A percentile compares a stretch with the other conserved stretches of the same genome.
phyloP scores from a whole-genome alignment of 805 yeast genomes.

The Middelhovenomyces tepae region DNA sequence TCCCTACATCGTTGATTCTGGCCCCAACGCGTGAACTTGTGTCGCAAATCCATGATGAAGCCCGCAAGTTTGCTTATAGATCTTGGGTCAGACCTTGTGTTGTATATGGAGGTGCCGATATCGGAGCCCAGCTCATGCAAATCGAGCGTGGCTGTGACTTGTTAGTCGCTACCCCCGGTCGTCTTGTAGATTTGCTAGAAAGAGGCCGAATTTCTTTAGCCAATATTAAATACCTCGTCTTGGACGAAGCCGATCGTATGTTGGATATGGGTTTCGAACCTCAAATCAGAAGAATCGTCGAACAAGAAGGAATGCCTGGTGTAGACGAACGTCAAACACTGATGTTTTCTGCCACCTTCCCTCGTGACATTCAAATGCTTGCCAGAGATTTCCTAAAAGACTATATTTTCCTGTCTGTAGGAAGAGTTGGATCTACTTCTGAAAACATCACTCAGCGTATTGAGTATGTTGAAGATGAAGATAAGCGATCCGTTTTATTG shows the following conservation, averaged over 20 bases:
- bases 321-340: slow-evolving; percentile 89
- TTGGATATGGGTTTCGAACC: slow-evolving; percentile 99
- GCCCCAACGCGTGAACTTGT: slow-evolving; percentile 99
- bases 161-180: slow-evolving; percentile 98
- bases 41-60: slow-evolving; percentile 92
- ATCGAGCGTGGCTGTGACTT: slow-evolving; percentile 91
- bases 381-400: slow-evolving; percentile 96
- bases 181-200: slow-evolving; percentile 90
- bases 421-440: slow-evolving; percentile 98
- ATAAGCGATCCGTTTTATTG: slow-evolving; percentile 82
- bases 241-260: slow-evolving; percentile 99
- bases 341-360: slow-evolving; percentile 99
- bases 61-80: slow-evolving; percentile 91
- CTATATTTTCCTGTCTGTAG: slow-evolving; percentile 92
- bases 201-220: slow-evolving; percentile 87
- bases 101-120: slow-evolving; percentile 98
- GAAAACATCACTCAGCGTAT: slow-evolving; percentile 96
- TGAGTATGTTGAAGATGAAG: slow-evolving; percentile 84
- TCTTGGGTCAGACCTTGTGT: slow-evolving; percentile 97
- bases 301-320: slow-evolving; percentile 96
- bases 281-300: slow-evolving; percentile 96
- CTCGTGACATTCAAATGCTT: slow-evolving; percentile 90
- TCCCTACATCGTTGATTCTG: slow-evolving; percentile 88
- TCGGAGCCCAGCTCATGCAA: slow-evolving; percentile 76
- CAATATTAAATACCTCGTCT: slow-evolving; percentile 85